Conservation (phyloP, 2,329 filamentous ascomycete genomes). For the Arthrobotrys iridis region DNA sequence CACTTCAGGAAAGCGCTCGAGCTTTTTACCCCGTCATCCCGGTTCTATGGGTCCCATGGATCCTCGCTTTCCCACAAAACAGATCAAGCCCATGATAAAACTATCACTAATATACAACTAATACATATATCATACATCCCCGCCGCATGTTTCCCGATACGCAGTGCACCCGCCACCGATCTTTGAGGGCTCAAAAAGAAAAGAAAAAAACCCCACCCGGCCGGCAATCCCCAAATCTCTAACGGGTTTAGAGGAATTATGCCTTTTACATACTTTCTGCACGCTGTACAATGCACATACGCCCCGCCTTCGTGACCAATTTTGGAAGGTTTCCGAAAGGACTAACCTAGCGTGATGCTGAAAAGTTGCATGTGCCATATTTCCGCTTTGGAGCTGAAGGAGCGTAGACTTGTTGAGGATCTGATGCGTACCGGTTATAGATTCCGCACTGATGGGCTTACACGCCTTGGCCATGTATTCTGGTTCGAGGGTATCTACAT, state of each 20-base stretch:
- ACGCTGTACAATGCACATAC: too few species aligned
- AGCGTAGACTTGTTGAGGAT: constrained; percentile 1
- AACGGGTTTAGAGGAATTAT: constrained; percentile 5
- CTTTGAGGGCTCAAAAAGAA: too few species aligned
- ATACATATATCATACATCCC: too few species aligned
- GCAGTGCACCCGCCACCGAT: neutral
- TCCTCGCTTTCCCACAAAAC: constrained; percentile 25
- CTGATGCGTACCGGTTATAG: constrained; percentile 3
- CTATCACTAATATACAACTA: constrained; percentile 52
- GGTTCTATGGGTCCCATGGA: constrained; percentile 13
- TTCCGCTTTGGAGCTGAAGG: constrained; percentile 38
- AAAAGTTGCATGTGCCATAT: constrained; percentile 24
- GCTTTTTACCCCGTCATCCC: neutral
- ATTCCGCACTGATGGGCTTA: too few species aligned
- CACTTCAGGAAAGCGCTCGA: constrained; percentile 29
- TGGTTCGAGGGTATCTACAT: too few species aligned
- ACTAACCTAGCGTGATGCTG: neutral
- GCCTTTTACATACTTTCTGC: too few species aligned
- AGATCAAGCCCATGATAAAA: constrained; percentile 41
- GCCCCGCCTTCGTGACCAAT: neutral
- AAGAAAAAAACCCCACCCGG: too few species aligned
- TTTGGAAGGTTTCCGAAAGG: neutral
- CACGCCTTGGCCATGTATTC: too few species aligned
- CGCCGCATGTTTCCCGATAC: constrained; percentile 16
- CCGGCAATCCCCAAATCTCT: neutral